These are phyloP conservation scores for Ceratocystis alfenasii DNA, from an alignment of 2,329 filamentous ascomycete genomes.

Conservation along the genomic window DNA sequence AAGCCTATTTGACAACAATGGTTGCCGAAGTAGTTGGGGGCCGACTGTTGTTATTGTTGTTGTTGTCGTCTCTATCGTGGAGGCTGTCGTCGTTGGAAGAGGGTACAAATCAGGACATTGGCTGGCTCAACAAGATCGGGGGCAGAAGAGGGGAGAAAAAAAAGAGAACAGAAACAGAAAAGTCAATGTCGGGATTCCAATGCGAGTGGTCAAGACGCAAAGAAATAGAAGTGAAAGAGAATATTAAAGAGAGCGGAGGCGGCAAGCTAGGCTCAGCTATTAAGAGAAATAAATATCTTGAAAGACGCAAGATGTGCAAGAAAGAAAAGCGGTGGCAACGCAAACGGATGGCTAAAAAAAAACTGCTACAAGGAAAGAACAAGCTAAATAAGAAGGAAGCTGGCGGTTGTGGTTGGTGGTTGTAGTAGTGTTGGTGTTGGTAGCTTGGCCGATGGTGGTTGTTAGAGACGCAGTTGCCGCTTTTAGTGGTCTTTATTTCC, in stretches of 20 bases:
- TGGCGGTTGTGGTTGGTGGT: background rate
- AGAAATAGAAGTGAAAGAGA: background rate
- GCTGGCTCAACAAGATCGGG: background rate
- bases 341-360: background rate
- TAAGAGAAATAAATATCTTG: slow-evolving; percentile 9
- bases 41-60: no score
- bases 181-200: background rate
- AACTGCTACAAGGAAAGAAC: no score
- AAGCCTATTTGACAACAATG: background rate
- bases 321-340: background rate
- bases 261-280: background rate
- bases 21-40: no score
- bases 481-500: background rate
- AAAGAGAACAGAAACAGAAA: background rate
- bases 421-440: background rate
- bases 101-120: background rate
- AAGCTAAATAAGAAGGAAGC: no score
- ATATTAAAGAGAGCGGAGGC: background rate
- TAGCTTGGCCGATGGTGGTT: background rate
- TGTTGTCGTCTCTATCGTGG: background rate
- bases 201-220: background rate
- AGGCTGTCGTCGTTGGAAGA: background rate
- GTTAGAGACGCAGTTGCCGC: background rate
- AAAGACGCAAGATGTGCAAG: background rate
- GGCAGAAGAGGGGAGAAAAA: background rate